Evolutionary conservation across 768 basidiomycete genomes (phyloP).

Genomic region (Collybiopsis luxurians): DNA sequence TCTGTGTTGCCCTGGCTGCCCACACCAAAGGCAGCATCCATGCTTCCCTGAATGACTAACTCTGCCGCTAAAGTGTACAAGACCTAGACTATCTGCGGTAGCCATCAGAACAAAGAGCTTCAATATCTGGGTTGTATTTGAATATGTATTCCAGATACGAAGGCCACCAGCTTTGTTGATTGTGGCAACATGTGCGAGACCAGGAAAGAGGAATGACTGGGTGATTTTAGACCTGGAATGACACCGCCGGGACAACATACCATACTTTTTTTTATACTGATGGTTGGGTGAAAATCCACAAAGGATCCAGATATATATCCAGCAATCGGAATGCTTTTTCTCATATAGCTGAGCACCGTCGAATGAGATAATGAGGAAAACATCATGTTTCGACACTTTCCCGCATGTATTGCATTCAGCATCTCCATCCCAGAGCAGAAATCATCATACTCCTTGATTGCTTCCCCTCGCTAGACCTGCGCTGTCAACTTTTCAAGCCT

Average conservation of each 20-base stretch:
- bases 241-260: constrained; percentile 23
- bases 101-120: constrained; percentile 14
- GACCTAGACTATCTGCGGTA: constrained; percentile 22
- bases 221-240: constrained; percentile 25
- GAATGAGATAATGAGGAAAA: constrained; percentile 31
- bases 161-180: constrained; percentile 23
- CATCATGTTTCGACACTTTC: constrained; percentile 18
- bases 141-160: constrained; percentile 18
- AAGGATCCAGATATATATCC: constrained; percentile 38
- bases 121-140: constrained; percentile 3
- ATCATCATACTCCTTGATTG: constrained; percentile 7
- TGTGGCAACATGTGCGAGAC: constrained; percentile 29
- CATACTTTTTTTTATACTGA: constrained; percentile 25
- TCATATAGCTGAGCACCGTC: constrained; percentile 41
- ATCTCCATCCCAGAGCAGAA: constrained; percentile 12
- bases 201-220: constrained; percentile 27
- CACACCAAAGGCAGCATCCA: constrained; percentile 21
- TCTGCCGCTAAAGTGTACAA: constrained; percentile 21
- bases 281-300: constrained; percentile 24
- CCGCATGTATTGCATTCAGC: constrained; percentile 8
- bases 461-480: not conserved
- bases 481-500: not conserved
- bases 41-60: constrained; percentile 20
- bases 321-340: constrained; percentile 28
- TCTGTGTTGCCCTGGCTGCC: constrained; percentile 14